These are phyloP conservation scores for Podospora didyma DNA, from an alignment of 495 filamentous ascomycete genomes.

Conservation along the genomic window DNA sequence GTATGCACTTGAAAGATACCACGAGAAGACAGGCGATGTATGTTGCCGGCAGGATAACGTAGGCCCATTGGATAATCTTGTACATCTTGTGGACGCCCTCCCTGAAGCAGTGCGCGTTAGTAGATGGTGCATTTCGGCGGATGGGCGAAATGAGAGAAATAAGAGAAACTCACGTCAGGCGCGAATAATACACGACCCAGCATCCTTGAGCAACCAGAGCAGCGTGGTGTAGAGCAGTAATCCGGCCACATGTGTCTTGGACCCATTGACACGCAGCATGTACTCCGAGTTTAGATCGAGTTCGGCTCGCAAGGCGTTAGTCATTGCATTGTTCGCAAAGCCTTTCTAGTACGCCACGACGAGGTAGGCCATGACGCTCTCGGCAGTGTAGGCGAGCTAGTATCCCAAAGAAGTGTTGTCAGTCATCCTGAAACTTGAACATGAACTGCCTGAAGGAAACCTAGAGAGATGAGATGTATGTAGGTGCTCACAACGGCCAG, in stretches of 20 bases:
- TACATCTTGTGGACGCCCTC: slow-evolving; percentile 41
- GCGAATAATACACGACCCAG: slow-evolving; percentile 55
- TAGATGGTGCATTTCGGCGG: too few species aligned
- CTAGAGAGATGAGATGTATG: too few species aligned
- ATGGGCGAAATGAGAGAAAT: too few species aligned
- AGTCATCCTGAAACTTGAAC: too few species aligned
- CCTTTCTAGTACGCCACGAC: slow-evolving; percentile 25
- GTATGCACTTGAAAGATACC: slow-evolving; percentile 36
- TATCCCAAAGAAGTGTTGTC: too few species aligned
- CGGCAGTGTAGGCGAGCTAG: slow-evolving; percentile 36
- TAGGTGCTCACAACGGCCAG: slow-evolving; percentile 41
- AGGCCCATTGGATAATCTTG: slow-evolving; percentile 43
- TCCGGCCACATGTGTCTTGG: slow-evolving; percentile 52
- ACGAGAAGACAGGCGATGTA: slow-evolving; percentile 48
- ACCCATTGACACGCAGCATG: slow-evolving; percentile 47
- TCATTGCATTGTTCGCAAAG: slow-evolving; percentile 54
- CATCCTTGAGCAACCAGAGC: slow-evolving; percentile 56
- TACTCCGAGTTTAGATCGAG: slow-evolving; percentile 44
- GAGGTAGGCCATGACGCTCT: slow-evolving; percentile 30
- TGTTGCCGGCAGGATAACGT: slow-evolving; percentile 39
- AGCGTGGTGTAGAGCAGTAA: slow-evolving; percentile 55
- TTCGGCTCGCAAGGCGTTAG: slow-evolving; percentile 38
- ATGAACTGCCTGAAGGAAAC: too few species aligned
- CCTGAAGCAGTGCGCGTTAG: slow-evolving; percentile 19
- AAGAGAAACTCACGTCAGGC: slow-evolving; percentile 48